Base-by-base conservation (phyloP, 2,329 filamentous ascomycete species). In the Neofusicoccum sp. region DNA sequence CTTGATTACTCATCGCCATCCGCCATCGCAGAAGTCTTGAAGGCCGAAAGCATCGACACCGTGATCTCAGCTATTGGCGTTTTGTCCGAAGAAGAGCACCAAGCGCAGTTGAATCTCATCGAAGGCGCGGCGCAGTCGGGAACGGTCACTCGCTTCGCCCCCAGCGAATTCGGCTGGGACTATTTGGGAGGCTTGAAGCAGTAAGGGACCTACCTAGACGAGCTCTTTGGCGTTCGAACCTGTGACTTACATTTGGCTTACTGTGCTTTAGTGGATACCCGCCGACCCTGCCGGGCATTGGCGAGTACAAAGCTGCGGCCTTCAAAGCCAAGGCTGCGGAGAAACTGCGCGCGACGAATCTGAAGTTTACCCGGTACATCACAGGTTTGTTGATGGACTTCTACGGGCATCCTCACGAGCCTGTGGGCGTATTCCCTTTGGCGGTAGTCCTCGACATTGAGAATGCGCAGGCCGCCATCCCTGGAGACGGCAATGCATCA, bases 81-180 rank as follows among this genome's bases (percentile, higher is more conserved):
- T 36, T 31, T 47, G 8, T 28, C 20, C 28, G 58, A 66, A 36
- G 61, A 64, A 31, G 38, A 54, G 20, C 26, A 33, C 14, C 34
- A 30, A 12, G 48, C 58, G 8, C 58, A 61, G 31, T n/a, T 61
- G 11, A 61, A 61, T 30, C 38, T 61, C 14, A 56, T 61, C 43
- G 47, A 56, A 8, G 58, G 47, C 20, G 86, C 87, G 7, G 82
- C 84, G 38, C 71, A 78, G 58, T 80, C 80, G 0, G 70, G 75
- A 1, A 79, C 74, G 16, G 81, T 89, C 30, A 80, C 82, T 63
- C 84, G 84, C 76, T 88, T 89, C 75, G 82, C 88, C 63, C 86
- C 87, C 0, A 87, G 84, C 6, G 87, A 89, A 70, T 89, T 86
- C 67, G 85, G 84, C 61, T 40, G 49, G 38, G 58, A 61, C 30